Evolutionary conservation across 2,329 filamentous ascomycete genomes (phyloP), one percentile per base, ranked within the genome.

Genomic region (Sporothrix brunneoviolacea): DNA sequence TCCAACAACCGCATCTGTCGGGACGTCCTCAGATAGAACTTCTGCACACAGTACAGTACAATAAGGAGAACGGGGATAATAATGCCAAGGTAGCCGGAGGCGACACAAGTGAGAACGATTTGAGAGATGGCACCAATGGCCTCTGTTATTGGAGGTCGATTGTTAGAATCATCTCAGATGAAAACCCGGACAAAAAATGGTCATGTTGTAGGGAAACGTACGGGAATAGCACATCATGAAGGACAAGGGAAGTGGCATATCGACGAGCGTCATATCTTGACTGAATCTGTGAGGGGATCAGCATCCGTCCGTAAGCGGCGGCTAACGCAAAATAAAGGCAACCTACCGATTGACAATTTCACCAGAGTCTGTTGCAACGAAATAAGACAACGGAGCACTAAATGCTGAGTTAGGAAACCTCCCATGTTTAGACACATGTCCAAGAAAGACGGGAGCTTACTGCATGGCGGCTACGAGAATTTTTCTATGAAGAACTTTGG

Each of bases 1-100:
- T 79, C 76, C 37, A 79, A 61, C 22, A 74, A 65, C 51, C 75
- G 70, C 13, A 79, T 60, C 58, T 77, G 75, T 0, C 74, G 68
- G 2, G 74, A 77, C 2, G 74, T 78, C 1, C 70, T 68, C 4
- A 79, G 64, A 56, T 79, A 79, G 43, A 74, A 60, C 40, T 71
- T 72, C 53, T 76, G 74, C 12, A 77, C 60, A 8, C 68, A 35
- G 48, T 70, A 76, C 10, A 74, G 55, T 1, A 65, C 58, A 2
- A 64, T 49, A 10, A 72, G 54, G 0, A 74, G 62, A 4, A 71
- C 57, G 1, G 74, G 74, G 41, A 76, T 65, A 0, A 67, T 65
- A 15, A 71, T 62, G 4, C 69, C 68, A 0, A 71, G 66, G 49
- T 71, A 74, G 53, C 65, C 67, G 0, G 72, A 71, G 13, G 68